Evolutionary conservation across 768 basidiomycete genomes (phyloP), one percentile per base, ranked within the genome.

Genomic region (Panellus pusillus): DNA sequence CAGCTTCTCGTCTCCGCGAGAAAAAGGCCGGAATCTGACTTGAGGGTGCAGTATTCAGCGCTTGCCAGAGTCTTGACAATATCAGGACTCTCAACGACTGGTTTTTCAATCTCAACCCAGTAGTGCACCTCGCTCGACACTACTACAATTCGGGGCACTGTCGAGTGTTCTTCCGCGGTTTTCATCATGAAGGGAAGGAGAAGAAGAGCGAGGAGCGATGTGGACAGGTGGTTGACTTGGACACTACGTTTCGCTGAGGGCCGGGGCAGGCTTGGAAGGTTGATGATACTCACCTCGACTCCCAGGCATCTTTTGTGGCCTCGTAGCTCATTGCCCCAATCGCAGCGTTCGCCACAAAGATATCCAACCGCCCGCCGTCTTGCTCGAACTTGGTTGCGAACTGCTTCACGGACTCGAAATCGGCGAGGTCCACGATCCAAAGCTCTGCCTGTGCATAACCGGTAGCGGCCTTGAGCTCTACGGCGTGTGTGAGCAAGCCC

Each of bases 171-270:
- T 3, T 52, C 39, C 0, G 65, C 58, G 1, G 70, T 58, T 29
- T 58, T 57, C 12, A 62, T 31, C 32, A 72, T 55, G 24, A 49
- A 52, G 1, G 72, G 72, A 1, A 71, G 55, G 2, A 73, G 55
- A 17, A 67, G 60, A 11, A 71, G 28, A 6, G 64, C 56, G 1
- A 70, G 50, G n/a, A 70, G 61, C 1, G 63, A 58, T 15, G 68
- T 65, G 29, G 65, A 59, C 12, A 72, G 53, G 47, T 64, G 54
- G 55, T 73, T 74, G 35, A 70, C 66, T 44, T 73, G 70, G 2
- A 72, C 28, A 15, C 68, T 72, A 9, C 6, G 24, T 24, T 24
- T 3, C 24, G 24, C 24, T 24, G 24, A 24, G 24, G 6, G 24
- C 3, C 24, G 3, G 24, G 24, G 24, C 24, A 24, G 24, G 24